phyloP scores from a whole-genome alignment of 371 early-diverging fungal species.

The Mortierella sp. region DNA sequence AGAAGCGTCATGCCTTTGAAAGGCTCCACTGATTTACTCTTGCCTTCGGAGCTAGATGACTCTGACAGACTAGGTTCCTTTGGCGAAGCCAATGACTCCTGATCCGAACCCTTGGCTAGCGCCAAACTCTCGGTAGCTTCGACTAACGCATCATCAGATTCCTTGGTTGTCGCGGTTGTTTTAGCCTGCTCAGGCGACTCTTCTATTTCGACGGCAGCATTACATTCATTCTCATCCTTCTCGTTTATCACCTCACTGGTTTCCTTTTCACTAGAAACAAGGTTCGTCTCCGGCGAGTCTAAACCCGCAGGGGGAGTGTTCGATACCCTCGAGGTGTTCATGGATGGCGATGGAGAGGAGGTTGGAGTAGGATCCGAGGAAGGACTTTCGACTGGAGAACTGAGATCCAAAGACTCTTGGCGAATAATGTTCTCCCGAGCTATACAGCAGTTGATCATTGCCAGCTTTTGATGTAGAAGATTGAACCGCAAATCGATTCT shows the following conservation, averaged over 20 bases:
- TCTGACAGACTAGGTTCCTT: not conserved
- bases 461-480: constrained; percentile 89
- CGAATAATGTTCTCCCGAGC: constrained; percentile 56
- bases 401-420: not conserved
- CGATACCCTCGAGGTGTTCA: not conserved
- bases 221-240: not conserved
- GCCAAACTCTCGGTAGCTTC: not conserved
- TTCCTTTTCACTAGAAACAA: not conserved
- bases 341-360: constrained; percentile 1
- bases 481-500: constrained; percentile 81
- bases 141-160: not conserved
- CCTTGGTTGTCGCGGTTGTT: too few relatives aligned
- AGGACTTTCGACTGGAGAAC: not conserved
- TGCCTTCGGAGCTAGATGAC: not conserved
- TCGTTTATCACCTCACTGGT: not conserved
- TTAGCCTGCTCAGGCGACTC: not conserved
- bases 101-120: not conserved
- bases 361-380: not conserved
- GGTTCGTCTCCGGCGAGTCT: not conserved
- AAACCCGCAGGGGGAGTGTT: not conserved
- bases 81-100: not conserved
- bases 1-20: constrained; percentile 57
- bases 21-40: constrained; percentile 23
- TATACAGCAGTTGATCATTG: constrained; percentile 92
- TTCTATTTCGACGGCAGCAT: not conserved